A percentile compares a stretch with the other conserved stretches of the same genome.
These are phyloP conservation scores for Aspergillus coremiiformis DNA, from an alignment of 495 filamentous ascomycete species.

Conservation along the genomic window DNA sequence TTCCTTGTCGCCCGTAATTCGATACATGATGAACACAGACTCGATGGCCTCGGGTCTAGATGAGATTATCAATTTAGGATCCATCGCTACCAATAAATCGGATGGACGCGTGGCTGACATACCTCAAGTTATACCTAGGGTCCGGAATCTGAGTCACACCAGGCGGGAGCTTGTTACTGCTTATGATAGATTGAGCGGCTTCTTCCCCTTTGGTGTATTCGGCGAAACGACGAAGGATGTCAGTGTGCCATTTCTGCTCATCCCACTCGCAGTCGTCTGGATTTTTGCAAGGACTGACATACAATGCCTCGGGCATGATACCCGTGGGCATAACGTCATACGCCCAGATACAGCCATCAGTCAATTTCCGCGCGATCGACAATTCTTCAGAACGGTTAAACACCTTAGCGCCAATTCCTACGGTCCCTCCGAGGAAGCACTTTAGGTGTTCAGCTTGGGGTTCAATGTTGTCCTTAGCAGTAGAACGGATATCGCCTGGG, in stretches of 20 bases:
- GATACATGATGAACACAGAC: constrained; percentile 67
- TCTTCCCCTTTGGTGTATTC: constrained; percentile 15
- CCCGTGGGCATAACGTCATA: constrained; percentile 51
- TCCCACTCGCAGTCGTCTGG: constrained; percentile 48
- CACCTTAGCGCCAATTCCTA: constrained; percentile 52
- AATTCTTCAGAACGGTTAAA: constrained; percentile 51
- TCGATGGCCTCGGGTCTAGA: constrained; percentile 60
- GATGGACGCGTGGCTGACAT: constrained; percentile 12
- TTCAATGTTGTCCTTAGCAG: constrained; percentile 20
- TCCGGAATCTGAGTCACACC: constrained; percentile 56
- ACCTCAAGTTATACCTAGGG: constrained; percentile 60
- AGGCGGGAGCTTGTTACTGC: constrained; percentile 40
- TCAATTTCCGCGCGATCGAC: constrained; percentile 45
- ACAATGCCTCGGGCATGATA: constrained; percentile 55
- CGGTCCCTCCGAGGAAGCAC: constrained; percentile 57
- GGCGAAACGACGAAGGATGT: constrained; percentile 22
- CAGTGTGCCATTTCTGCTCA: constrained; percentile 41
- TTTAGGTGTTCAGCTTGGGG: constrained; percentile 49
- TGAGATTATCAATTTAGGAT: background rate
- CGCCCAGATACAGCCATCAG: constrained; percentile 53
- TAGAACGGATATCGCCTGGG: constrained; percentile 45
- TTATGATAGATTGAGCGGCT: constrained; percentile 33
- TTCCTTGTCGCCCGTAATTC: constrained; percentile 62
- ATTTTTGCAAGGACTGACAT: constrained; percentile 44
- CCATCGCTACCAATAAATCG: background rate